Percentiles rank a stretch among this genome's conserved stretches.
These are phyloP conservation scores for Dentipellis fragilis DNA, from an alignment of 768 basidiomycete species.

Conservation along the genomic window DNA sequence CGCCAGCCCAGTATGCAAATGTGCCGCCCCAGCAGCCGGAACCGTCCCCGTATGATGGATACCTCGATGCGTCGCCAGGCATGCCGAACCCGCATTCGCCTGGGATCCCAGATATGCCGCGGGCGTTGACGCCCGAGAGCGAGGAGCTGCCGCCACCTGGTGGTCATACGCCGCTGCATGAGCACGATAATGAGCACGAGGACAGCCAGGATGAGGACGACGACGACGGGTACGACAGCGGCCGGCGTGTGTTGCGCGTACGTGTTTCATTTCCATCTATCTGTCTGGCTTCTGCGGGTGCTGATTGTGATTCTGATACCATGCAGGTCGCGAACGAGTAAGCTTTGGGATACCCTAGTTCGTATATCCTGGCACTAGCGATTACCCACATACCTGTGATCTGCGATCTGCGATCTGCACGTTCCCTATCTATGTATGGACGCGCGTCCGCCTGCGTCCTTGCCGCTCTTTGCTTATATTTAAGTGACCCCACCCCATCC, in stretches of 20 bases:
- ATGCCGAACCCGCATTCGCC: constrained; percentile 13
- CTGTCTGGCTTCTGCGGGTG: neutral
- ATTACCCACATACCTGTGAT: too few relatives aligned
- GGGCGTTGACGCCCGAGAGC: neutral
- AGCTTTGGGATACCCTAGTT: neutral
- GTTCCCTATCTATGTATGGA: too few relatives aligned
- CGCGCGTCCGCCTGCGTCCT: too few relatives aligned
- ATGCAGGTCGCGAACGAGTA: constrained; percentile 13
- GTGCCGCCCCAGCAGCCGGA: neutral
- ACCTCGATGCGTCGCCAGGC: constrained; percentile 2
- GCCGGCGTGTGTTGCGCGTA: constrained; percentile 22
- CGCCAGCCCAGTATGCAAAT: neutral
- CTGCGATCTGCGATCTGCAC: too few relatives aligned
- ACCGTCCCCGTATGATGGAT: constrained; percentile 17
- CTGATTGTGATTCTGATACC: neutral
- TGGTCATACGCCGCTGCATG: neutral
- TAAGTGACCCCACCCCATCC: too few relatives aligned
- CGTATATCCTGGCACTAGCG: too few relatives aligned
- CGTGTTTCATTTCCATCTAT: neutral
- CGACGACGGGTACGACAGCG: constrained; percentile 22
- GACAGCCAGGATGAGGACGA: constrained; percentile 22
- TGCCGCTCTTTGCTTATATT: too few relatives aligned
- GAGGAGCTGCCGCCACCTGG: neutral
- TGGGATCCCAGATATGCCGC: neutral
- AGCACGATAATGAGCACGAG: constrained; percentile 9